Conservation (phyloP, 2,329 filamentous ascomycete species). For the Samsoniella hepiali region DNA sequence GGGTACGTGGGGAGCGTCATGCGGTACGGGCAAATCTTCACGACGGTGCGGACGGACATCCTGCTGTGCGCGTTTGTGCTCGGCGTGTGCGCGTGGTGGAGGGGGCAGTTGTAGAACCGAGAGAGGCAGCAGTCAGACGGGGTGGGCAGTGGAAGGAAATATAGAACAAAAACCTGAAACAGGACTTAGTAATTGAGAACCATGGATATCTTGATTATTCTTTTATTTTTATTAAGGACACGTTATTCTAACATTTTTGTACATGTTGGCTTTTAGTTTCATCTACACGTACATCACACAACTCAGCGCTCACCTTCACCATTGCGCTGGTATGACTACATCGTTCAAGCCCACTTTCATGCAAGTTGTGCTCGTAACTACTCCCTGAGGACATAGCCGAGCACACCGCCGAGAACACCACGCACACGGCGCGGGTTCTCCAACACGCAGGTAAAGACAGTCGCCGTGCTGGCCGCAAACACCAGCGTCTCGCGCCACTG, state of each 20-base stretch:
- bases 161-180: background rate
- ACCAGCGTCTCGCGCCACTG: constrained; percentile 64
- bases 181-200: background rate
- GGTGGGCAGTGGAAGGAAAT: background rate
- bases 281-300: background rate
- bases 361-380: background rate
- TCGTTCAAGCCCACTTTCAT: background rate
- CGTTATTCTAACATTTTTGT: background rate
- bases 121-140: constrained; percentile 12
- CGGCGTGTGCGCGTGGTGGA: constrained; percentile 52
- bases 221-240: background rate
- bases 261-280: background rate
- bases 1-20: constrained; percentile 59
- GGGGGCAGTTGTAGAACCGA: constrained; percentile 23
- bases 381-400: constrained; percentile 47
- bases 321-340: background rate
- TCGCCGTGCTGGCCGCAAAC: constrained; percentile 65
- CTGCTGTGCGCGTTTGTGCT: constrained; percentile 74
- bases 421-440: constrained; percentile 63
- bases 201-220: background rate
- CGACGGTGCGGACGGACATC: constrained; percentile 69
- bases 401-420: constrained; percentile 63
- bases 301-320: background rate
- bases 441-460: constrained; percentile 64
- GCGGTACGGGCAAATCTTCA: constrained; percentile 68